Evolutionary conservation across 495 filamentous ascomycete genomes (phyloP).

Genomic region (Apiosordaria backusii): DNA sequence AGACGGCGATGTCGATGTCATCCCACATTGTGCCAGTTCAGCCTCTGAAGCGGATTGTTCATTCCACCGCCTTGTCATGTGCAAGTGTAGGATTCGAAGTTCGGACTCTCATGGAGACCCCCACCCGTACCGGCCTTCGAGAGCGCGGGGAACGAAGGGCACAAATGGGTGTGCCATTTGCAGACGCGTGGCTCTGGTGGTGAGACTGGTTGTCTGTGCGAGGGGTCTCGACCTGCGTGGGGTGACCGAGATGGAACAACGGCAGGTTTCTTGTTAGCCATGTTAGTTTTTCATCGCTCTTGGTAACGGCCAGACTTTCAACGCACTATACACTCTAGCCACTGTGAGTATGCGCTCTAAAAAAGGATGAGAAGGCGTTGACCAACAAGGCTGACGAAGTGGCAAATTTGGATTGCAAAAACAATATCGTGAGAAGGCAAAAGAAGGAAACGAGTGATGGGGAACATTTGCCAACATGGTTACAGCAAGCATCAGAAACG

Average conservation of each 20-base stretch:
- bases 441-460: neutral
- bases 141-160: neutral
- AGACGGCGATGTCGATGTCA: neutral
- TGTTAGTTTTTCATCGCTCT: neutral
- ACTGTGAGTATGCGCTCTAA: neutral
- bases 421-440: neutral
- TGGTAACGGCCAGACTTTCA: neutral
- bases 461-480: neutral
- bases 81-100: neutral
- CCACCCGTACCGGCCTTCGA: neutral
- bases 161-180: neutral
- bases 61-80: neutral
- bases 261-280: neutral
- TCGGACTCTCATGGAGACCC: neutral
- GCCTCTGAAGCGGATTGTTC: neutral
- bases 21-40: neutral
- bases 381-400: neutral
- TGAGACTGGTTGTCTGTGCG: neutral
- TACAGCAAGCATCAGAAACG: neutral
- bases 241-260: neutral
- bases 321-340: neutral
- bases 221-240: slow-evolving; percentile 2
- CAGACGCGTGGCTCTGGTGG: slow-evolving; percentile 2
- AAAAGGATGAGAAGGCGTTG: neutral
- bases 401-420: neutral